phyloP scores from a whole-genome alignment of 371 early-diverging fungal species.

The Nematocida sp. region DNA sequence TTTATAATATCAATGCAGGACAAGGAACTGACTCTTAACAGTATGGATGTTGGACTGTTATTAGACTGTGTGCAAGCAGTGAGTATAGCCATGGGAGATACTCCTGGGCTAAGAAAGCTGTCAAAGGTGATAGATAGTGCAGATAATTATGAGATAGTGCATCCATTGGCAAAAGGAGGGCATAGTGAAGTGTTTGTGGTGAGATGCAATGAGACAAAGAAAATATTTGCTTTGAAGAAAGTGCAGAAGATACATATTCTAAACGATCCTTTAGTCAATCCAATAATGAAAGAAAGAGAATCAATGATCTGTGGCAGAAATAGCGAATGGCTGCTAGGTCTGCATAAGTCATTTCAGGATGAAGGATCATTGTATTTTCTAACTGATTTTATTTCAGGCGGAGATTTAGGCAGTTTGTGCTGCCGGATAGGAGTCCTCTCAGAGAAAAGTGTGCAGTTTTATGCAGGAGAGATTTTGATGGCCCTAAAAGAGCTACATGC shows the following conservation, averaged over 20 bases:
- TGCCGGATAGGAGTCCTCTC: conserved; percentile 64
- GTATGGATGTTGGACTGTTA: conserved; percentile 6
- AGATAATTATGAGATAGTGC: conserved; percentile 74
- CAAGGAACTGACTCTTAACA: conserved; percentile 18
- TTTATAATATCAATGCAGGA: conserved; percentile 39
- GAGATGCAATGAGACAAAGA: conserved; percentile 68
- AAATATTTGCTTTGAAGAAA: conserved; percentile 87
- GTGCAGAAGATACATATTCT: conserved; percentile 68
- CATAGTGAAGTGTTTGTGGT: conserved; percentile 72
- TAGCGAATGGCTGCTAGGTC: conserved; percentile 65
- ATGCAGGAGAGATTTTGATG: conserved; percentile 59
- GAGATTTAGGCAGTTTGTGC: conserved; percentile 73
- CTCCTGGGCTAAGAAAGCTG: conserved; percentile 1
- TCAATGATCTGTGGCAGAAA: conserved; percentile 36
- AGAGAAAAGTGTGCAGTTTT: conserved; percentile 65
- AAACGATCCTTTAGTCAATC: conserved; percentile 39
- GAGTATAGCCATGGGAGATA: not conserved
- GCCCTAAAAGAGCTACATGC: conserved; percentile 62
- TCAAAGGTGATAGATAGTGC: not conserved
- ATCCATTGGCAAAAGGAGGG: conserved; percentile 78
- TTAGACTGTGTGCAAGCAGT: conserved; percentile 32
- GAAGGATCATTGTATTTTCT: conserved; percentile 68
- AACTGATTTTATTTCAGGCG: conserved; percentile 79
- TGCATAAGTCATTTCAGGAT: conserved; percentile 70
- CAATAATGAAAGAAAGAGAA: conserved; percentile 35